phyloP scores from a whole-genome alignment of 164 flowering plant genomes.

The Nymphaea thermarum region DNA sequence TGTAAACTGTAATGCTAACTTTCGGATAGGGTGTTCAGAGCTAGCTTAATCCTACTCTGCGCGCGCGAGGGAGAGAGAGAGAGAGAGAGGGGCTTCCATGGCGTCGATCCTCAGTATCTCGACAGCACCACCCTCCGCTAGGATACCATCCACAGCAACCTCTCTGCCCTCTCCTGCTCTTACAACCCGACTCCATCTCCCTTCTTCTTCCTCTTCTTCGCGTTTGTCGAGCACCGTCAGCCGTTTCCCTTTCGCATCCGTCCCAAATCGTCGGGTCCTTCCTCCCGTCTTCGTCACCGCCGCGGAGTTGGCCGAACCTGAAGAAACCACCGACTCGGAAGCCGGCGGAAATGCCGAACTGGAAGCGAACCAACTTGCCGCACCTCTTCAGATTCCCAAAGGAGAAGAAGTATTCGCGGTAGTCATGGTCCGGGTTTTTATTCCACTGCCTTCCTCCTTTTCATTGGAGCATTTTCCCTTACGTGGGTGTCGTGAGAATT shows the following conservation, averaged over 20 bases:
- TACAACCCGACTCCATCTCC: background rate
- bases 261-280: background rate
- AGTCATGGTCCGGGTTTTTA: constrained; percentile 50
- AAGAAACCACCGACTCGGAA: constrained; percentile 15
- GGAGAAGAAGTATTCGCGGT: constrained; percentile 75
- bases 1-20: too few species aligned
- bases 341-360: constrained; percentile 11
- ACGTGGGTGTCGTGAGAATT: background rate
- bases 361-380: constrained; percentile 1
- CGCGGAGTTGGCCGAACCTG: constrained; percentile 20
- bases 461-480: background rate
- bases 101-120: constrained; percentile 7
- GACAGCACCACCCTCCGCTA: constrained; percentile 1
- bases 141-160: background rate
- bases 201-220: background rate
- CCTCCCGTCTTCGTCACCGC: background rate
- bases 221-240: background rate
- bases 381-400: constrained; percentile 20
- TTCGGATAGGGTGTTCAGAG: too few species aligned
- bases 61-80: background rate
- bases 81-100: constrained; percentile 2
- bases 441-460: background rate
- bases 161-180: background rate
- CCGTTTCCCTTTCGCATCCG: background rate
- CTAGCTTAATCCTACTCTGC: too few species aligned